A percentile compares a stretch with the other conserved stretches of the same genome.
Evolutionary conservation across 2,329 filamentous ascomycete genomes (phyloP).

Genomic region (Alternaria sp.): DNA sequence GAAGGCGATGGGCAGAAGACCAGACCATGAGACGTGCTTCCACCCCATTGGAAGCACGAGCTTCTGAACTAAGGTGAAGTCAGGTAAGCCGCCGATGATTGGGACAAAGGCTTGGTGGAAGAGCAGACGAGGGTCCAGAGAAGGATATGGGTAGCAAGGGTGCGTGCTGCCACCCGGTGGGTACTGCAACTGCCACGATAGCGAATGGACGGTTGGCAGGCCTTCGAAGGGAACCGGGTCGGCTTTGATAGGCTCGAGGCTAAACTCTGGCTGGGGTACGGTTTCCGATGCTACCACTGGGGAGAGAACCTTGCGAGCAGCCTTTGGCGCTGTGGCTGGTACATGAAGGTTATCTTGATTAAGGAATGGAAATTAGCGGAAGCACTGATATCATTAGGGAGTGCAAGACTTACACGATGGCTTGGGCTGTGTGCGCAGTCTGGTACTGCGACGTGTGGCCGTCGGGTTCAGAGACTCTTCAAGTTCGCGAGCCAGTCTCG

Average conservation of each 20-base stretch:
- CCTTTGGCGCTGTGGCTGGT: neutral
- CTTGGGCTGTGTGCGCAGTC: neutral
- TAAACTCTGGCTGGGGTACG: too few species aligned
- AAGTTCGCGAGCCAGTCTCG: neutral
- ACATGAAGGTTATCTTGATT: neutral
- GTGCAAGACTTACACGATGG: neutral
- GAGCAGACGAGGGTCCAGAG: slow-evolving; percentile 16
- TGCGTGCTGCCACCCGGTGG: slow-evolving; percentile 26
- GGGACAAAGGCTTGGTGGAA: slow-evolving; percentile 20
- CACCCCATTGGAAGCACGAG: slow-evolving; percentile 18
- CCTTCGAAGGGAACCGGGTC: neutral
- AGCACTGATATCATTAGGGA: rapidly evolving
- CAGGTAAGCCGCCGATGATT: slow-evolving; percentile 18
- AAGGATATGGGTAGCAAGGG: slow-evolving; percentile 23
- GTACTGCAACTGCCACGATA: slow-evolving; percentile 22
- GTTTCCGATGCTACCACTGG: too few species aligned
- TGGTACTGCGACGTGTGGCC: slow-evolving; percentile 5
- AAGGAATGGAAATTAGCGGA: neutral
- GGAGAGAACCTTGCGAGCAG: neutral
- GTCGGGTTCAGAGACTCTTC: neutral
- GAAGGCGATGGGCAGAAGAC: slow-evolving; percentile 22
- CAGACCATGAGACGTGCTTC: slow-evolving; percentile 23
- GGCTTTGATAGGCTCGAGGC: slow-evolving; percentile 2
- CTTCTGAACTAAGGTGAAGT: neutral
- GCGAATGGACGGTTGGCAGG: slow-evolving; percentile 7